phyloP scores from a whole-genome alignment of 371 early-diverging fungal genomes.

The Globomyces sp. region DNA sequence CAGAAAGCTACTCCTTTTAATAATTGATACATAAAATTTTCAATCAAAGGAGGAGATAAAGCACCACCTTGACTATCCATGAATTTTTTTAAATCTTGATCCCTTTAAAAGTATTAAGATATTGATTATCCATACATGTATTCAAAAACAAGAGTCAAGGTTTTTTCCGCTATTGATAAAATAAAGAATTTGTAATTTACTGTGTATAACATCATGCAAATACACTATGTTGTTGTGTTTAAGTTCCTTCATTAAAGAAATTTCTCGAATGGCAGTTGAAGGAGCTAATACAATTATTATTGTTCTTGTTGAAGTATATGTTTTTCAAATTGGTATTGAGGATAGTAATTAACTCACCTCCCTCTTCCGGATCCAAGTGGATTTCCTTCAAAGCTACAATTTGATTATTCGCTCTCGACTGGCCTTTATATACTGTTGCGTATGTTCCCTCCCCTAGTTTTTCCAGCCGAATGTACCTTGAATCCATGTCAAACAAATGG shows the following conservation, averaged over 20 bases:
- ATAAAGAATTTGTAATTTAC: too few relatives aligned
- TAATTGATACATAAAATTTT: constrained; percentile 78
- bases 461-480: constrained; percentile 28
- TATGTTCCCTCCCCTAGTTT: constrained; percentile 86
- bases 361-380: constrained; percentile 50
- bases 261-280: constrained; percentile 72
- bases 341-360: constrained; percentile 10
- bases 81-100: constrained; percentile 96
- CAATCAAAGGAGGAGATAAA: constrained; percentile 52
- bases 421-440: constrained; percentile 99
- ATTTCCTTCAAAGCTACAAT: constrained; percentile 93
- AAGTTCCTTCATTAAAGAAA: constrained; percentile 95
- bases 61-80: constrained; percentile 63
- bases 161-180: constrained; percentile 66
- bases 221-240: constrained; percentile 90
- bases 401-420: constrained; percentile 79
- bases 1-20: constrained; percentile 88
- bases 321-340: neutral
- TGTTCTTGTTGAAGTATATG: constrained; percentile 2
- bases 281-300: constrained; percentile 17
- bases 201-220: constrained; percentile 97
- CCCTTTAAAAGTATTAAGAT: constrained; percentile 34
- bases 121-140: constrained; percentile 54
- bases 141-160: constrained; percentile 98
- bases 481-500: too few relatives aligned